Evolutionary conservation across 768 basidiomycete genomes (phyloP).

Genomic region (Phanerochaete carnosa): DNA sequence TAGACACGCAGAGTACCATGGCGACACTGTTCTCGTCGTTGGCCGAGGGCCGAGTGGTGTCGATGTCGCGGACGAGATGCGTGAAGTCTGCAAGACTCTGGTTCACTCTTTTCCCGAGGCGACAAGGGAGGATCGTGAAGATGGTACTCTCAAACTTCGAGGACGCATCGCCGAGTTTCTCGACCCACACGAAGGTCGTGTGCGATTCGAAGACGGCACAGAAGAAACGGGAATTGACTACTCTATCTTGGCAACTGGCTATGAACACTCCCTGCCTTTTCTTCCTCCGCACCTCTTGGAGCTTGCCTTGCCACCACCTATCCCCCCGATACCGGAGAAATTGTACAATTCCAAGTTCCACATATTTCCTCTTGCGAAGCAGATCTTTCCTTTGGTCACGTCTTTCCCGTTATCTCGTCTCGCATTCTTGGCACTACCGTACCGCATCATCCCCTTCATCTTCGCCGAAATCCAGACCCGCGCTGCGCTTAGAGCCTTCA

Average conservation of each 20-base stretch:
- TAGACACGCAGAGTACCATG: conserved; percentile 35
- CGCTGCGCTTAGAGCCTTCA: conserved; percentile 54
- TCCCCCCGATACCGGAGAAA: conserved; percentile 45
- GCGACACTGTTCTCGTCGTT: conserved; percentile 41
- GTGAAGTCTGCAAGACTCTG: conserved; percentile 39
- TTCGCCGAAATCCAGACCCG: conserved; percentile 75
- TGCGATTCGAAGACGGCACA: conserved; percentile 57
- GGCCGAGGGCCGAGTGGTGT: conserved; percentile 55
- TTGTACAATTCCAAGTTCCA: conserved; percentile 54
- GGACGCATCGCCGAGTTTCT: conserved; percentile 38
- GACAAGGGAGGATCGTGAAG: conserved; percentile 18
- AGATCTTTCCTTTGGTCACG: conserved; percentile 61
- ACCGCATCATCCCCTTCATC: conserved; percentile 68
- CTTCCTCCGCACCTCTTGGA: conserved; percentile 38
- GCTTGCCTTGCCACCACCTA: conserved; percentile 36
- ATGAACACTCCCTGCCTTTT: conserved; percentile 59
- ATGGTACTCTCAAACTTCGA: conserved; percentile 26
- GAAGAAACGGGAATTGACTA: conserved; percentile 52
- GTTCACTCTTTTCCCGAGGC: conserved; percentile 51
- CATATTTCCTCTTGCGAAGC: conserved; percentile 68
- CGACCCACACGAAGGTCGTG: conserved; percentile 39
- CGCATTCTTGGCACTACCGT: conserved; percentile 49
- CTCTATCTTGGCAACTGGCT: conserved; percentile 78
- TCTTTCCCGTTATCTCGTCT: conserved; percentile 45
- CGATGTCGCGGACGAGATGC: conserved; percentile 65